Evolutionary conservation across 768 basidiomycete genomes (phyloP).

Genomic region (Mycena maculata): DNA sequence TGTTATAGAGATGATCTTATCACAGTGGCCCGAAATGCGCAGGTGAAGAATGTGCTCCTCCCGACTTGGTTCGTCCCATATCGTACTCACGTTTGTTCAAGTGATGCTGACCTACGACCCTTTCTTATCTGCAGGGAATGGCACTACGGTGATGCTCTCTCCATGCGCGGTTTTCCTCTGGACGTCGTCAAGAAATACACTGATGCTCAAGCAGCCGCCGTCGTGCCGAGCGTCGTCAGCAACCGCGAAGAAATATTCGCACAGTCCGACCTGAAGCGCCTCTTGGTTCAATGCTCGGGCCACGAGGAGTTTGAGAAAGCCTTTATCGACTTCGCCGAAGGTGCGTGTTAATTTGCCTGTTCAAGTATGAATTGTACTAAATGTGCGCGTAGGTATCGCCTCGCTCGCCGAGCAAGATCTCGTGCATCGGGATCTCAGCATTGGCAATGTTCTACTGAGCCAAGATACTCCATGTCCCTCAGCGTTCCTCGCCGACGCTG

Average conservation of each 20-base stretch:
- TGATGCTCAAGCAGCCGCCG: background rate
- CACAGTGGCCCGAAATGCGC: background rate
- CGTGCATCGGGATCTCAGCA: constrained; percentile 17
- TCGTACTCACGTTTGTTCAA: constrained; percentile 1
- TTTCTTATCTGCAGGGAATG: constrained; percentile 14
- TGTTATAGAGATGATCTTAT: constrained; percentile 10
- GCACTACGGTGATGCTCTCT: constrained; percentile 8
- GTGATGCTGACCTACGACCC: background rate
- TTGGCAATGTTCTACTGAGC: constrained; percentile 15
- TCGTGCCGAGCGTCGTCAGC: background rate
- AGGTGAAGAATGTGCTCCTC: constrained; percentile 12
- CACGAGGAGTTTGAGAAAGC: constrained; percentile 4
- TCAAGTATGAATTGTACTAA: background rate
- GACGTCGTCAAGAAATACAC: constrained; percentile 6
- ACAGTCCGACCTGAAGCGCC: constrained; percentile 11
- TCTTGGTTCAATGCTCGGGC: constrained; percentile 5
- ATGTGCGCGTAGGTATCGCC: background rate
- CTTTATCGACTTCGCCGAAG: constrained; percentile 9
- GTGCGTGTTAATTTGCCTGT: constrained; percentile 6
- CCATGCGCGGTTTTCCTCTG: constrained; percentile 3
- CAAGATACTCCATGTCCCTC: background rate
- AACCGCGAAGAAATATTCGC: constrained; percentile 13
- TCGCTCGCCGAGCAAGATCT: constrained; percentile 10
- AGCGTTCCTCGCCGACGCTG: constrained; percentile 8
- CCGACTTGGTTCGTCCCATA: constrained; percentile 20